These are phyloP conservation scores for Spongospora subterranea DNA, from an alignment of 208 protist genomes.

Conservation along the genomic window DNA sequence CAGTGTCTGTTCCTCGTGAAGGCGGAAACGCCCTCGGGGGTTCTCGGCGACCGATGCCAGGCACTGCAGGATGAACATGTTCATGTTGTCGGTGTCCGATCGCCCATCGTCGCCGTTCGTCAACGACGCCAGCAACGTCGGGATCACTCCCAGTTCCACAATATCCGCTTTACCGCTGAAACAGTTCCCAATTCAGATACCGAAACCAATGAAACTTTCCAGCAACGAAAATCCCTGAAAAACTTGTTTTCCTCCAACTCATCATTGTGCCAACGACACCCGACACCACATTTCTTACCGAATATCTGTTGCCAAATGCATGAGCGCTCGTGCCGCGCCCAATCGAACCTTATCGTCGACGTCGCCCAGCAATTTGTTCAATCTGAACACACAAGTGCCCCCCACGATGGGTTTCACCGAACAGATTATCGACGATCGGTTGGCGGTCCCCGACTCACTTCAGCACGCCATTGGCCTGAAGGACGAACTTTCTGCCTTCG, in stretches of 20 bases:
- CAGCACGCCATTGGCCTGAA: background rate
- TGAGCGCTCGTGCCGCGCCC: background rate
- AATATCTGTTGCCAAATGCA: background rate
- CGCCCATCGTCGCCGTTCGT: background rate
- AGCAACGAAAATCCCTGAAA: too few relatives aligned
- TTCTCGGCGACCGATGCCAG: constrained; percentile 45
- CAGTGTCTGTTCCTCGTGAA: background rate
- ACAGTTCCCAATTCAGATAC: background rate
- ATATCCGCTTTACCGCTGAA: constrained; percentile 29
- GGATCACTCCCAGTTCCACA: constrained; percentile 42
- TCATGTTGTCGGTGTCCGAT: background rate
- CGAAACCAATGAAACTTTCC: too few relatives aligned
- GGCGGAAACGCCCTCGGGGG: constrained; percentile 15
- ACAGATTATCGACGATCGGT: background rate
- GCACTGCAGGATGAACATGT: constrained; percentile 52
- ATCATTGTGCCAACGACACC: too few relatives aligned
- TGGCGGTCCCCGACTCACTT: too few relatives aligned
- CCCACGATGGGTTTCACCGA: background rate
- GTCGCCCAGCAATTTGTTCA: constrained; percentile 36
- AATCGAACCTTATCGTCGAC: background rate
- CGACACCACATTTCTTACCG: too few relatives aligned
- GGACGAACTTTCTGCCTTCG: constrained; percentile 23
- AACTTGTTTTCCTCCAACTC: too few relatives aligned
- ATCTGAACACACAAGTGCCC: background rate
- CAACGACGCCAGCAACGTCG: constrained; percentile 4